Evolutionary conservation across 106 monocot genomes (phyloP).

Genomic region (Dioscorea zingiberensis): DNA sequence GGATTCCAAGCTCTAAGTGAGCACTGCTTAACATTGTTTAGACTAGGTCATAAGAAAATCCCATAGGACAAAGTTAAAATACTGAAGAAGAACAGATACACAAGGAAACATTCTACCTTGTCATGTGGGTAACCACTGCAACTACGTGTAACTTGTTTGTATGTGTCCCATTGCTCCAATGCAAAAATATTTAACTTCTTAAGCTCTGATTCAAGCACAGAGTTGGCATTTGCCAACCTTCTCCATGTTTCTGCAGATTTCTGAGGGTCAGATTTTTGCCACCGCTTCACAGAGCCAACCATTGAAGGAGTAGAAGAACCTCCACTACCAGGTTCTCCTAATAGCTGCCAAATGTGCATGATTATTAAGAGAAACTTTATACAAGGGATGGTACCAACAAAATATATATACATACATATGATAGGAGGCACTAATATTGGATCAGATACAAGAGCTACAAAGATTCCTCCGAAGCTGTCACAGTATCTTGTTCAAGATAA

Average conservation of each 20-base stretch:
- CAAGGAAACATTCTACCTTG: slow-evolving; percentile 33
- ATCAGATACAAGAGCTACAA: too few species aligned
- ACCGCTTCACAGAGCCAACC: slow-evolving; percentile 91
- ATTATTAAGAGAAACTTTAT: slow-evolving; percentile 4
- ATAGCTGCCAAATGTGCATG: slow-evolving; percentile 36
- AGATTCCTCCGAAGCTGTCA: too few species aligned
- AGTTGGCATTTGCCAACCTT: slow-evolving; percentile 63
- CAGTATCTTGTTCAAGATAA: too few species aligned
- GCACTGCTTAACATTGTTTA: too few species aligned
- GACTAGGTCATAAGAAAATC: too few species aligned
- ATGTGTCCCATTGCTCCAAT: slow-evolving; percentile 45
- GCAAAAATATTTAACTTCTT: slow-evolving; percentile 59
- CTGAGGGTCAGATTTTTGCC: slow-evolving; percentile 83
- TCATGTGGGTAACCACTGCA: slow-evolving; percentile 50
- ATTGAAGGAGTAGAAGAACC: slow-evolving; percentile 98
- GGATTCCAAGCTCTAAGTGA: too few species aligned
- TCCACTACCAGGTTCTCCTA: slow-evolving; percentile 92
- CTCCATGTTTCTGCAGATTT: slow-evolving; percentile 55
- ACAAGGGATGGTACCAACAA: not conserved
- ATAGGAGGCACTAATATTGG: too few species aligned
- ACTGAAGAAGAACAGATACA: not conserved
- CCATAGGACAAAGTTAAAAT: too few species aligned
- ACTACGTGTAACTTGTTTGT: slow-evolving; percentile 35
- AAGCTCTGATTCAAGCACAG: slow-evolving; percentile 61
- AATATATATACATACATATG: not conserved